A percentile compares a stretch with the other conserved stretches of the same genome.
Evolutionary conservation across 352 stramenopile species (phyloP).

Genomic region (Globisporangium rhizosaccharum): DNA sequence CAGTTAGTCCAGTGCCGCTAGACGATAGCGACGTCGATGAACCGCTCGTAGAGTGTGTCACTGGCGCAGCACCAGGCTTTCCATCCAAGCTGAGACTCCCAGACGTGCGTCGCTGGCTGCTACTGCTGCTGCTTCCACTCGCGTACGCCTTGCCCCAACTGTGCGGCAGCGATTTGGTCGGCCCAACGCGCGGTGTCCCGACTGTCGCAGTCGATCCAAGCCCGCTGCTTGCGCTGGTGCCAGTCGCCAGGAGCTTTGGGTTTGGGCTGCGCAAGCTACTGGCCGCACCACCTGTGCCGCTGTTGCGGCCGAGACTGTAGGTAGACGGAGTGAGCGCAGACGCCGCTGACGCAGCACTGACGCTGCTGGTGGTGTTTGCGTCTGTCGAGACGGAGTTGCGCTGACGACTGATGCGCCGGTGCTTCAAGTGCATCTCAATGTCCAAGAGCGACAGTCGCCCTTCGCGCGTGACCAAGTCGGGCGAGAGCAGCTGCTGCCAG

Average conservation of each 20-base stretch:
- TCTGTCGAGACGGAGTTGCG: slow-evolving; percentile 17
- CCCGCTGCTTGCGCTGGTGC: not conserved
- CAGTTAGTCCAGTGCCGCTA: too few relatives aligned
- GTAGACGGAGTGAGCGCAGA: not conserved
- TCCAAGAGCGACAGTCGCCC: slow-evolving; percentile 38
- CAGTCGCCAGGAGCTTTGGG: slow-evolving; percentile 9
- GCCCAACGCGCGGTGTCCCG: slow-evolving; percentile 7
- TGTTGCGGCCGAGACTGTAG: slow-evolving; percentile 2
- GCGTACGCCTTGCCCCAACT: slow-evolving; percentile 64
- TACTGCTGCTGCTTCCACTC: slow-evolving; percentile 16
- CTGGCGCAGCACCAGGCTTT: slow-evolving; percentile 2
- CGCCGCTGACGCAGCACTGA: not conserved
- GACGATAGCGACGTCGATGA: not conserved
- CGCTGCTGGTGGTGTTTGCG: not conserved
- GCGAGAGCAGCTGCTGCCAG: slow-evolving; percentile 47
- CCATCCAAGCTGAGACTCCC: slow-evolving; percentile 17
- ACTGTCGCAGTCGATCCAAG: not conserved
- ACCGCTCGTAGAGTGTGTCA: not conserved
- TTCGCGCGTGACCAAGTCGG: slow-evolving; percentile 35
- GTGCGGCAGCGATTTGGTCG: slow-evolving; percentile 44
- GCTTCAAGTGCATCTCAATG: slow-evolving; percentile 46
- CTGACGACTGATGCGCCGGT: slow-evolving; percentile 40
- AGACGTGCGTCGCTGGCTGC: slow-evolving; percentile 24
- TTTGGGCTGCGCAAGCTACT: slow-evolving; percentile 21
- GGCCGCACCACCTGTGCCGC: slow-evolving; percentile 12